Base-by-base conservation (phyloP, 495 filamentous ascomycete species). In the Aspergillus baeticus region DNA sequence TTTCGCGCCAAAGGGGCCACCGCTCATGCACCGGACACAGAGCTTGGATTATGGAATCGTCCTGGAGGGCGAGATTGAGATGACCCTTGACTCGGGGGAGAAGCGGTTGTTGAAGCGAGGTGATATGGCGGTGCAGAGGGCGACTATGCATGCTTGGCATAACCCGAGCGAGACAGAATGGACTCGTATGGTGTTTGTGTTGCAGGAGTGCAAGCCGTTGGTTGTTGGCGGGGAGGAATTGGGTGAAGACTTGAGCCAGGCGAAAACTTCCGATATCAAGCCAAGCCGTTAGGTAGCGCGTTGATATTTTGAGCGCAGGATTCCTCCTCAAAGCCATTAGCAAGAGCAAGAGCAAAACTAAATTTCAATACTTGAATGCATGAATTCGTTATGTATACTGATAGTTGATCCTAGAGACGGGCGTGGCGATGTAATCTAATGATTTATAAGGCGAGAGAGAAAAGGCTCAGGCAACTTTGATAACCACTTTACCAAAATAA, bases 31-130 rank as follows among this genome's bases (percentile, higher is more conserved):
- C 42, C 56, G 56, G 34, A 59, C 56, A 18, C 45, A 48, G 31
- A 84, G 79, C 15, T 66, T 94, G 5, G 90, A 92, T 58, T 92
- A 88, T 51, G 88, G 88, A 1, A 78, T 91, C 53, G 81, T 92
- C 17, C 56, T 94, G 6, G 88, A 91, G 59, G 90, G 90, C 0
- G 67, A 81, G 62, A 42, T 93, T 54, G 89, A 93, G 66, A 88
- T 91, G 70, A 83, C 87, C 76, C 82, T 75, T 31, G 87, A 90
- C 66, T 80, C 83, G 0, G 78, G 75, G 8, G 72, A 78, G 6
- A 82, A 81, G 55, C 83, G 84, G 41, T 62, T 86, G 60, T 50
- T 90, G 73, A 81, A 87, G 59, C 86, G 87, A 31, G 83, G 85
- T 22, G 87, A 91, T 67, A 81, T 87, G 10, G 86, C 88, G 49